A percentile compares a stretch with the other conserved stretches of the same genome.
Evolutionary conservation across 176 grass and related monocot species (phyloP).

Genomic region (Oryza nivara): DNA sequence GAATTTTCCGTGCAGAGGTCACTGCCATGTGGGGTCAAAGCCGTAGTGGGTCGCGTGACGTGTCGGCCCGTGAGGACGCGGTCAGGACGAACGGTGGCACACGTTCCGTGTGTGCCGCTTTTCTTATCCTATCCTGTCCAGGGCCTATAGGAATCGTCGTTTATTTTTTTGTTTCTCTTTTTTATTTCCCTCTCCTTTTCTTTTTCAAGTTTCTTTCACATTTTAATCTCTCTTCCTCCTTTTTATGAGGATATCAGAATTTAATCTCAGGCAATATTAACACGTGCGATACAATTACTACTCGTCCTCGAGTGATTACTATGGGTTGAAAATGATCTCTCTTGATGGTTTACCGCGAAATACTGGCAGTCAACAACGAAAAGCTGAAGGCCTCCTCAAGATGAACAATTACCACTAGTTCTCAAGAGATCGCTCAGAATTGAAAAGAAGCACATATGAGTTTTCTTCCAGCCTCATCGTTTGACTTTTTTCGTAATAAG

Average conservation of each 20-base stretch:
- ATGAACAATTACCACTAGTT: no score
- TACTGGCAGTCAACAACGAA: no score
- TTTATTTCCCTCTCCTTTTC: no score
- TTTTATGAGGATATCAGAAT: background rate
- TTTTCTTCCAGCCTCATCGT: no score
- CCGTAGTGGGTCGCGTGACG: background rate
- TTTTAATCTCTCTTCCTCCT: background rate
- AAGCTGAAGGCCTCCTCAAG: no score
- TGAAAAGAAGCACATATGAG: no score
- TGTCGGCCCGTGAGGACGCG: background rate
- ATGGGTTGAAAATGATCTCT: no score
- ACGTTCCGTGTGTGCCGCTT: constrained; percentile 18
- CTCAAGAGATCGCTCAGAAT: no score
- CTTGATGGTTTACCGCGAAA: no score
- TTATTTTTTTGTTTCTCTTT: background rate
- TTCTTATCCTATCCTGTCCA: constrained; percentile 12
- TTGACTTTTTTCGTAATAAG: no score
- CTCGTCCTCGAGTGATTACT: no score
- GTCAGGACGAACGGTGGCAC: background rate
- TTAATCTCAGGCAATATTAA: background rate
- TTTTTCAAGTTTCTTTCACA: background rate
- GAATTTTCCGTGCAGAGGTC: background rate
- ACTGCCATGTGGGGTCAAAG: background rate
- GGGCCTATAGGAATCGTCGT: background rate
- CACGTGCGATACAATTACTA: background rate